These are phyloP conservation scores for Pichia occidentalis DNA, from an alignment of 805 yeast genomes.

Conservation along the genomic window DNA sequence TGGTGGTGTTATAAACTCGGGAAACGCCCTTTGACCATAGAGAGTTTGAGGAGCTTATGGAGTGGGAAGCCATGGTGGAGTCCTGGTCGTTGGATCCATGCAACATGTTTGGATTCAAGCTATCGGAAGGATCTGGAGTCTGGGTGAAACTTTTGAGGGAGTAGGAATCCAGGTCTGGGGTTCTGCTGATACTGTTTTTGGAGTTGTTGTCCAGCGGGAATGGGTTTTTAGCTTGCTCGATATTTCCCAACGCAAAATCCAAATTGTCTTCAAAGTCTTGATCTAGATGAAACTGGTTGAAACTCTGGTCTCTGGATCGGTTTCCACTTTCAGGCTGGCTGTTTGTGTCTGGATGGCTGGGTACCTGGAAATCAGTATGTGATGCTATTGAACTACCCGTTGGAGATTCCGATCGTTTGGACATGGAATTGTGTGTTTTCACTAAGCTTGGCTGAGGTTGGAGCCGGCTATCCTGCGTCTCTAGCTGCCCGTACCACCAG, in stretches of 20 bases:
- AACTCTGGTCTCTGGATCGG: conserved; percentile 20
- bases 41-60: conserved; percentile 18
- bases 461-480: too few relatives aligned
- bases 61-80: background rate
- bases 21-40: conserved; percentile 29
- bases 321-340: background rate
- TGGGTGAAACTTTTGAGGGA: conserved; percentile 26
- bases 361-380: conserved; percentile 3
- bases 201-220: conserved; percentile 2
- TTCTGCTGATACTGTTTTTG: conserved; percentile 12
- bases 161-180: conserved; percentile 25
- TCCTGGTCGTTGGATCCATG: background rate
- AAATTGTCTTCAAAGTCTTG: conserved; percentile 56
- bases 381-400: conserved; percentile 1
- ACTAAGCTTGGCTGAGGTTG: too few relatives aligned
- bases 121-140: conserved; percentile 3
- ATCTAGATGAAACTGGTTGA: conserved; percentile 44
- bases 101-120: conserved; percentile 6
- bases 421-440: too few relatives aligned
- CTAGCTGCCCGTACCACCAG: too few relatives aligned
- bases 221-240: conserved; percentile 29
- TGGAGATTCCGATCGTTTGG: conserved; percentile 7
- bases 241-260: conserved; percentile 58
- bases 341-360: background rate
- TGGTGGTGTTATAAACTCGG: conserved; percentile 23